These are phyloP conservation scores for Primulina huaijiensis DNA, from an alignment of 257 asterid genomes.

Conservation along the genomic window DNA sequence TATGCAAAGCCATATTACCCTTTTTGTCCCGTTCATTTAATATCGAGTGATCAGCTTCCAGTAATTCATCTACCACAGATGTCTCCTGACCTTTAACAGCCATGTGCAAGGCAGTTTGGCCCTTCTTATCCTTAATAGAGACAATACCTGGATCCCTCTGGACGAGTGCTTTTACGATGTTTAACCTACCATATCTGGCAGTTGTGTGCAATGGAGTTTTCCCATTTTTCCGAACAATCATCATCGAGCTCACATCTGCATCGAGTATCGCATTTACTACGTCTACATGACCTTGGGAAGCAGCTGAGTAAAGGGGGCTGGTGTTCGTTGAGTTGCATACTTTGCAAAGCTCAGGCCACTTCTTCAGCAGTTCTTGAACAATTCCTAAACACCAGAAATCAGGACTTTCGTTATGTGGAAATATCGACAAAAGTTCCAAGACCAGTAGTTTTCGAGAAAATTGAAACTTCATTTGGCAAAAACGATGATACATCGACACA, in stretches of 20 bases:
- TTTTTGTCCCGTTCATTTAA: constrained; percentile 85
- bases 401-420: neutral
- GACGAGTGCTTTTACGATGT: constrained; percentile 69
- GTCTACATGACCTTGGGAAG: constrained; percentile 66
- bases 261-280: constrained; percentile 85
- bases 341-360: constrained; percentile 94
- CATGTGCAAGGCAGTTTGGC: constrained; percentile 98
- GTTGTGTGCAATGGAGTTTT: constrained; percentile 89
- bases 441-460: neutral
- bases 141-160: constrained; percentile 72
- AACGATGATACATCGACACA: neutral
- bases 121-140: constrained; percentile 82
- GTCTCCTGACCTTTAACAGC: constrained; percentile 93
- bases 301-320: constrained; percentile 93
- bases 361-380: constrained; percentile 51
- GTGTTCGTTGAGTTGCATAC: constrained; percentile 87
- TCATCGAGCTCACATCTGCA: constrained; percentile 55
- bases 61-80: constrained; percentile 66
- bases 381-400: constrained; percentile 47
- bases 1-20: constrained; percentile 90
- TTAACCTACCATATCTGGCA: constrained; percentile 74
- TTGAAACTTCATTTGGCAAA: neutral
- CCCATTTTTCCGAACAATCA: constrained; percentile 86
- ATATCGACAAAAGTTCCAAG: neutral
- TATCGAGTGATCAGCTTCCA: constrained; percentile 71